These are phyloP conservation scores for Amauroascus verrucosus DNA, from an alignment of 2,329 filamentous ascomycete genomes.

Conservation along the genomic window DNA sequence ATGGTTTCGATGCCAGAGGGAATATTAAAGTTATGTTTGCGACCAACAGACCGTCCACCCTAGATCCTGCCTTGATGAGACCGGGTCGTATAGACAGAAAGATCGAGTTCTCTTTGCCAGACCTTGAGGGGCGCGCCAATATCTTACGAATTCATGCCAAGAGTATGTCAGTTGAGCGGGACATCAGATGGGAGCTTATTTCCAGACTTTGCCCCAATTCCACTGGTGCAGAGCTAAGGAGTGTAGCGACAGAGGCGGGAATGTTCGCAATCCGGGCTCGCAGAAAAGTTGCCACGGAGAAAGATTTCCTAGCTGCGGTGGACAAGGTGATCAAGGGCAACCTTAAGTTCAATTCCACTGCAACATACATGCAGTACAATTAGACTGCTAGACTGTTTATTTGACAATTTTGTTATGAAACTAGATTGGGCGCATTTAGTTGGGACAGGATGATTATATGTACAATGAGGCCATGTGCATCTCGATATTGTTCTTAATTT, in stretches of 20 bases:
- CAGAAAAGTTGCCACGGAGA: constrained; percentile 96
- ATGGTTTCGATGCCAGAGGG: constrained; percentile 89
- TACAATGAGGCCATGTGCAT: constrained; percentile 3
- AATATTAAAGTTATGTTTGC: constrained; percentile 99
- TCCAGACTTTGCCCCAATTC: constrained; percentile 94
- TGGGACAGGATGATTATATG: constrained; percentile 8
- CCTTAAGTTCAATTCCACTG: constrained; percentile 98
- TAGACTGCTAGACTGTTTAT: constrained; percentile 41
- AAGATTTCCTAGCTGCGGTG: constrained; percentile 94
- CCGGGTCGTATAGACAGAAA: constrained; percentile 96
- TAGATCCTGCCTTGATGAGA: constrained; percentile 94
- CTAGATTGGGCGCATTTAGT: constrained; percentile 8
- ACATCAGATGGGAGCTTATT: constrained; percentile 98
- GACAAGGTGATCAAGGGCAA: constrained; percentile 99
- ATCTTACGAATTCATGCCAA: constrained; percentile 98
- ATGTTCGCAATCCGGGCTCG: constrained; percentile 95
- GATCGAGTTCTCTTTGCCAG: constrained; percentile 95
- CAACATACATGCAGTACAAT: constrained; percentile 98
- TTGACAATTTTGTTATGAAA: not conserved
- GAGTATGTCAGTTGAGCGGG: constrained; percentile 98
- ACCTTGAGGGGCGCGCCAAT: constrained; percentile 93
- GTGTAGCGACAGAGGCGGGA: constrained; percentile 93
- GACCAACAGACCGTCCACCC: constrained; percentile 88
- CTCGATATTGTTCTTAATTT: not conserved
- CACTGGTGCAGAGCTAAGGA: constrained; percentile 88